Base-by-base conservation (phyloP, 139 green algal species). In the Closterium sp. region DNA sequence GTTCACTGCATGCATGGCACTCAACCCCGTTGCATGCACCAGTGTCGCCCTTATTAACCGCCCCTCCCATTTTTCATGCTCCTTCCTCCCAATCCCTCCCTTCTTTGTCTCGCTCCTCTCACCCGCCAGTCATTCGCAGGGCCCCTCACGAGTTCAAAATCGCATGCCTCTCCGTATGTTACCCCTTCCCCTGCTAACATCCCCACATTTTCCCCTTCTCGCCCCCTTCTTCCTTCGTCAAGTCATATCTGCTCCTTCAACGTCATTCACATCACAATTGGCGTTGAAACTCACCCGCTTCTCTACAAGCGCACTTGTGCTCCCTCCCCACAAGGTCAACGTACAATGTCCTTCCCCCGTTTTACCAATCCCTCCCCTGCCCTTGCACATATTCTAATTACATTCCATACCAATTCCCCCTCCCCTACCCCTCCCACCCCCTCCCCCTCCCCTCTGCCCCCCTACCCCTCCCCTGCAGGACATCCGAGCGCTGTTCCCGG, bases 91-190 rank as follows among this genome's bases (percentile, higher is more conserved):
- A 4, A 50, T 9, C 84, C 22, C 1, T 31, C 28, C 2, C 6
- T 4, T n/a, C n/a, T n/a, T n/a, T 4, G 11, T 87, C 22, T 11
- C 28, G 84, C 84, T 24, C 11, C 84, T 34, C 86, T 89, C 6
- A 24, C 86, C 21, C 42, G 9, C 86, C 30, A 94, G 97, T 98
- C 92, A 97, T 99, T 32, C 92, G 98, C 45, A 95, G 97, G 28
- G 95, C 97, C 2, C 98, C 98, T 19, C 97, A 99, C 86, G 97
- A 99, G 95, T 99, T 99, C 96, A 99, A 99, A 95, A 99, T 99
- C 88, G 96, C 95, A 29, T 96, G 91, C 86, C 91, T 96, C 4
- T 50, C 88, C 42, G 88, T 96, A n/a, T 94, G 94, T 21, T 84
- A 13, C 29, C 85, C 28, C 85, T 11, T 19, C 70, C 31, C 10